Evolutionary conservation across 441 rosid genomes (phyloP).

Genomic region (Dalechampia spathulata): DNA sequence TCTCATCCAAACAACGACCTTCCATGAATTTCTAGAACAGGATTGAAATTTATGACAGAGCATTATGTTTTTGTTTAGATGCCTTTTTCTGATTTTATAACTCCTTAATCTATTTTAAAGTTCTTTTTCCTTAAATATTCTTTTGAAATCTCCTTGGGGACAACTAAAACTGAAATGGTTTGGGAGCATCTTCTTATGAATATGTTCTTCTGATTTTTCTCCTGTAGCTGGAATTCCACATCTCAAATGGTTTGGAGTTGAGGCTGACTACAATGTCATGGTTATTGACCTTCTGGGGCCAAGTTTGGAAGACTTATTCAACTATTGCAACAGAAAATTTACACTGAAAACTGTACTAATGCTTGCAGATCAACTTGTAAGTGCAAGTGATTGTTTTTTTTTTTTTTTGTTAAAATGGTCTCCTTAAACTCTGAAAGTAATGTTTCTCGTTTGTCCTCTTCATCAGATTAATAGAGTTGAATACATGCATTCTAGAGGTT

Average conservation of each 20-base stretch:
- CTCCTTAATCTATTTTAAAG: too few relatives aligned
- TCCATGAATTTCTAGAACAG: too few relatives aligned
- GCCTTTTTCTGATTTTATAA: too few relatives aligned
- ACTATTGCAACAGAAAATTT: constrained; percentile 86
- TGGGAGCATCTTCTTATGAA: constrained; percentile 19
- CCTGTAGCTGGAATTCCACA: constrained; percentile 90
- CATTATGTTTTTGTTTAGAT: too few relatives aligned
- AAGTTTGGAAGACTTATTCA: constrained; percentile 94
- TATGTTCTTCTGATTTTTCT: constrained; percentile 16
- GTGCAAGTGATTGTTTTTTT: constrained; percentile 19
- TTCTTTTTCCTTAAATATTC: too few relatives aligned
- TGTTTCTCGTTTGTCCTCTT: constrained; percentile 9
- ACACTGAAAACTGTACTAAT: constrained; percentile 88
- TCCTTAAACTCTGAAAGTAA: constrained; percentile 2
- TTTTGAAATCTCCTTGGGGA: too few relatives aligned
- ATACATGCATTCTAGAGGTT: constrained; percentile 95
- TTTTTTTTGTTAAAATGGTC: not conserved
- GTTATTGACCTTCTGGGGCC: constrained; percentile 98
- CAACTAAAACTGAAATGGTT: too few relatives aligned
- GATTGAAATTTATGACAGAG: too few relatives aligned
- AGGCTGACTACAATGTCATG: constrained; percentile 49
- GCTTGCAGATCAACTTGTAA: constrained; percentile 92
- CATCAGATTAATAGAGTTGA: constrained; percentile 92
- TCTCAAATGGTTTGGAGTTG: constrained; percentile 98
- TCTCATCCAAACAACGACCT: not conserved